Conservation (phyloP, 768 basidiomycete genomes). For the Boletus fagicola region DNA sequence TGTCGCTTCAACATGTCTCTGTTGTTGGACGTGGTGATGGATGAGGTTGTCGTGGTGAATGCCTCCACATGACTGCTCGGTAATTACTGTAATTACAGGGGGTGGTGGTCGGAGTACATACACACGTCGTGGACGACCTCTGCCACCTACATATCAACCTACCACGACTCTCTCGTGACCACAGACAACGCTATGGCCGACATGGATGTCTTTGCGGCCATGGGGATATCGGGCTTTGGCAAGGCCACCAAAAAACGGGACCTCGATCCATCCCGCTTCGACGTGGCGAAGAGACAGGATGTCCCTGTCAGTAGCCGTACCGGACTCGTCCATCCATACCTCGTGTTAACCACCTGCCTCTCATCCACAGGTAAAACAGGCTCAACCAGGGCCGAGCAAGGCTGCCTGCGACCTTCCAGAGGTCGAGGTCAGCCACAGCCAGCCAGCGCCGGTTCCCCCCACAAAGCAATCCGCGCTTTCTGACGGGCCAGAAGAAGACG, state of each 20-base stretch:
- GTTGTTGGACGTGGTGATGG: constrained; percentile 8
- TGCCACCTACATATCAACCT: constrained; percentile 16
- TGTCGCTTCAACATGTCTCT: constrained; percentile 54
- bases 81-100: constrained; percentile 7
- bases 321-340: constrained; percentile 7
- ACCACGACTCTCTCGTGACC: background rate
- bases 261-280: constrained; percentile 75
- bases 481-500: constrained; percentile 21
- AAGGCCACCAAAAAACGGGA: constrained; percentile 64
- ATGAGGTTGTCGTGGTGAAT: background rate
- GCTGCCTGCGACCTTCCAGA: constrained; percentile 11
- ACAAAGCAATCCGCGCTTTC: constrained; percentile 2
- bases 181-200: constrained; percentile 43
- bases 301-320: constrained; percentile 22
- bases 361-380: constrained; percentile 15
- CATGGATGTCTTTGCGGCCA: constrained; percentile 72
- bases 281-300: constrained; percentile 66
- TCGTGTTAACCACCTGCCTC: constrained; percentile 21
- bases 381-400: constrained; percentile 18
- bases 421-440: constrained; percentile 26
- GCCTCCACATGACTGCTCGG: background rate
- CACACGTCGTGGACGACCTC: constrained; percentile 14
- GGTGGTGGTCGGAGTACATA: constrained; percentile 23
- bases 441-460: constrained; percentile 6
- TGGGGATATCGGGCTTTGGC: constrained; percentile 85